Conservation (phyloP, 2,329 filamentous ascomycete species). For the Aspergillus alliaceus region DNA sequence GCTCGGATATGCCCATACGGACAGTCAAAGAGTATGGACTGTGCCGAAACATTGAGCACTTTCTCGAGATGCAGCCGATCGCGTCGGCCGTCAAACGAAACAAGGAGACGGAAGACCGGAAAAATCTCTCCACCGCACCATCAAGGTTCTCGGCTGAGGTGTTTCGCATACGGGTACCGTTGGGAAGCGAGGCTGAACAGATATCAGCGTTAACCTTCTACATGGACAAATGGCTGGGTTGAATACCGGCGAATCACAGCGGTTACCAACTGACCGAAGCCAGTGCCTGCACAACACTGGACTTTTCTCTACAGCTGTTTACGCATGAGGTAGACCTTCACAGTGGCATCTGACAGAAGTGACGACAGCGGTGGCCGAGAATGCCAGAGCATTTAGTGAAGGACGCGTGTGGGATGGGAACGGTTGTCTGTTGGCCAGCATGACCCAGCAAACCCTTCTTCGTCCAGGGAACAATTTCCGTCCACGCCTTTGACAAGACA, state of each 20-base stretch:
- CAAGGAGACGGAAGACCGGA: not conserved
- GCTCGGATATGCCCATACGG: not conserved
- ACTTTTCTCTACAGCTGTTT: constrained; percentile 52
- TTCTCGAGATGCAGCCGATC: not conserved
- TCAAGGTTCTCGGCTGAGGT: not conserved
- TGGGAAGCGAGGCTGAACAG: not conserved
- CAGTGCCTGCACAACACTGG: constrained; percentile 48
- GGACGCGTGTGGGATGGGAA: constrained; percentile 46
- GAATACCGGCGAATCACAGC: constrained; percentile 1
- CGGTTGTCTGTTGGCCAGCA: constrained; percentile 48
- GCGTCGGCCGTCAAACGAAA: not conserved
- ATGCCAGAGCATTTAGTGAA: constrained; percentile 49
- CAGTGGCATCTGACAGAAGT: constrained; percentile 41
- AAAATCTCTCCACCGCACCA: not conserved
- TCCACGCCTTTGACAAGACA: not conserved
- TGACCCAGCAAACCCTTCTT: constrained; percentile 48
- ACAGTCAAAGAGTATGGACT: not conserved
- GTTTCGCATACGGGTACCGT: constrained; percentile 1
- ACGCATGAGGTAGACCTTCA: constrained; percentile 38
- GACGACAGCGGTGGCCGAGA: constrained; percentile 28
- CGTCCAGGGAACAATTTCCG: constrained; percentile 1
- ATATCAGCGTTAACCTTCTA: constrained; percentile 2
- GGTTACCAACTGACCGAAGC: constrained; percentile 39
- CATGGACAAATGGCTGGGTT: constrained; percentile 4
- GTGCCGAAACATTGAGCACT: not conserved